Evolutionary conservation across 345 rosid genomes (phyloP).

Genomic region (Euphorbia tirucalli): DNA sequence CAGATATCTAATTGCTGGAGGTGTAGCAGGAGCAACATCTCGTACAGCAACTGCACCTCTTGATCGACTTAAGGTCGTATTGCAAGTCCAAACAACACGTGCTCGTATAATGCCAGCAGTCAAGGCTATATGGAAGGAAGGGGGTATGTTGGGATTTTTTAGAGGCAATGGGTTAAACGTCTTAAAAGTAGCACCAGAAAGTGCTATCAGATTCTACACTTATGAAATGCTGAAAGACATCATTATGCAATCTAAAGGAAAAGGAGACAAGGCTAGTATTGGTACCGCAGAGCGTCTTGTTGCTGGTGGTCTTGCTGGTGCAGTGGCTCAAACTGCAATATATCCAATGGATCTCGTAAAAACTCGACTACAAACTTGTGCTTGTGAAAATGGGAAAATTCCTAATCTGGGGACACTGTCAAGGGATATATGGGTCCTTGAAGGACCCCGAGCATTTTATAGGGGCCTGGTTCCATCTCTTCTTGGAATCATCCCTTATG

Average conservation of each 20-base stretch:
- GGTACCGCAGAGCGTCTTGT: constrained; percentile 64
- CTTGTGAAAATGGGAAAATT: constrained; percentile 55
- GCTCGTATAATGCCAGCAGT: constrained; percentile 64
- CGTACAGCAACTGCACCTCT: constrained; percentile 90
- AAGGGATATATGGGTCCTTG: constrained; percentile 70
- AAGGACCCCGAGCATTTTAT: constrained; percentile 84
- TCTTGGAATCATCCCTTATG: constrained; percentile 89
- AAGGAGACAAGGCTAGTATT: constrained; percentile 52
- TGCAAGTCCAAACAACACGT: constrained; percentile 76
- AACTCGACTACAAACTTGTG: constrained; percentile 78
- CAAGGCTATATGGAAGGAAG: constrained; percentile 63
- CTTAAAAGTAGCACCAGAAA: constrained; percentile 87
- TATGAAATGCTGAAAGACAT: constrained; percentile 66
- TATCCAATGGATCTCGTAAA: constrained; percentile 92
- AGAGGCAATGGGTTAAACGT: constrained; percentile 84
- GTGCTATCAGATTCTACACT: constrained; percentile 75
- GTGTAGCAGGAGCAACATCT: constrained; percentile 83
- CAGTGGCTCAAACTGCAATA: constrained; percentile 79
- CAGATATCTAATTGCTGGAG: constrained; percentile 87
- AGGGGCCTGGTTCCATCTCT: constrained; percentile 82
- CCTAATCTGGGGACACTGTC: constrained; percentile 56
- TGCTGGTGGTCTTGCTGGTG: constrained; percentile 90
- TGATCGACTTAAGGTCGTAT: constrained; percentile 75
- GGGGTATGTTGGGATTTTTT: constrained; percentile 60
- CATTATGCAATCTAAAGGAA: constrained; percentile 43